These are phyloP conservation scores for Aspergillus leporis DNA, from an alignment of 495 filamentous ascomycete genomes.

Conservation along the genomic window DNA sequence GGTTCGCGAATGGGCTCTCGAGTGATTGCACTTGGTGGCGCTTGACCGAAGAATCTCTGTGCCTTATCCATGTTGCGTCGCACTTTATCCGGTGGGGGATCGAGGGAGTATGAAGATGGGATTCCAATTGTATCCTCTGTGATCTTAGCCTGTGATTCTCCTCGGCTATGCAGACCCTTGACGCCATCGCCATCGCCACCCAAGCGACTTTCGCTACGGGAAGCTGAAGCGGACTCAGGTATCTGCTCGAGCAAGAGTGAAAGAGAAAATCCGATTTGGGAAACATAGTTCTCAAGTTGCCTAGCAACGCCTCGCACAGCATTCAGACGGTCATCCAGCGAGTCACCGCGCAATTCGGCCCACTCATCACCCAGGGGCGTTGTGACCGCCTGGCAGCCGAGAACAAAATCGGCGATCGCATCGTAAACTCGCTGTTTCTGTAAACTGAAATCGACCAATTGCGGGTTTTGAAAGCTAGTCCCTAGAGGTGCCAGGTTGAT, in stretches of 20 bases:
- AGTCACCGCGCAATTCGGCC: constrained; percentile 86
- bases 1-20: constrained; percentile 48
- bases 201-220: constrained; percentile 39
- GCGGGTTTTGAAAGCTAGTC: constrained; percentile 76
- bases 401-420: constrained; percentile 81
- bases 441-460: constrained; percentile 80
- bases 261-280: constrained; percentile 83
- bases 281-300: constrained; percentile 81
- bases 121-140: constrained; percentile 53
- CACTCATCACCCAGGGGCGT: constrained; percentile 93
- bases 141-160: constrained; percentile 36
- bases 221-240: constrained; percentile 39
- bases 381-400: constrained; percentile 83
- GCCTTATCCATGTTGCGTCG: constrained; percentile 79
- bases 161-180: constrained; percentile 32
- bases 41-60: constrained; percentile 86
- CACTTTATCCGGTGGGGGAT: constrained; percentile 57
- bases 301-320: constrained; percentile 71
- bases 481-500: constrained; percentile 77
- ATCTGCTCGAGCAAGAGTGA: constrained; percentile 84
- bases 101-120: constrained; percentile 64
- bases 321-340: constrained; percentile 84
- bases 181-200: constrained; percentile 31
- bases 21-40: constrained; percentile 56
- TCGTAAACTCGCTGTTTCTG: constrained; percentile 95